Evolutionary conservation across 1,284 basidiomycete genomes (phyloP).

Genomic region (Boletus smithii): DNA sequence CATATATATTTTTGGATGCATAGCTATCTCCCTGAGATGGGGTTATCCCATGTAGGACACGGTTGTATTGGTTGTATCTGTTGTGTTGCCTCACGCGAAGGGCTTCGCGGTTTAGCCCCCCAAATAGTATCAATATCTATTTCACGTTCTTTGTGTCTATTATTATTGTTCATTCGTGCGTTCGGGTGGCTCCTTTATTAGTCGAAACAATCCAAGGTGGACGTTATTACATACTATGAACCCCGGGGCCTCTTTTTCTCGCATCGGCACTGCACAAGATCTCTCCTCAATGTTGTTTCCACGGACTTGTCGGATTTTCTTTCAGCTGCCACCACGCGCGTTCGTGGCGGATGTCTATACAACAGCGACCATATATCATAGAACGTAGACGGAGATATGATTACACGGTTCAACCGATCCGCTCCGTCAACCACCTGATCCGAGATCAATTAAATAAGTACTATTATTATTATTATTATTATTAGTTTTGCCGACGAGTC

Average conservation of each 20-base stretch:
- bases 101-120: constrained; percentile 47
- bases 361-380: too few species aligned
- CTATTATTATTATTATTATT: too few species aligned
- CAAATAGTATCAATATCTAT: constrained; percentile 28
- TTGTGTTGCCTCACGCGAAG: constrained; percentile 38
- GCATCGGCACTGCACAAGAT: not conserved
- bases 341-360: too few species aligned
- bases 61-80: constrained; percentile 27
- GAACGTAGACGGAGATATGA: too few species aligned
- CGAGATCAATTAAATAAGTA: too few species aligned
- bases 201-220: not conserved
- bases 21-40: constrained; percentile 15
- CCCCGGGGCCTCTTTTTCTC: not conserved
- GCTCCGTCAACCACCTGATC: too few species aligned
- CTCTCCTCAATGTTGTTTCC: not conserved
- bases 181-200: not conserved
- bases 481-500: too few species aligned
- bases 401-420: too few species aligned
- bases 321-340: too few species aligned
- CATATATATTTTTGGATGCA: constrained; percentile 34
- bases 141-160: not conserved
- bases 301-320: constrained; percentile 12
- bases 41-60: constrained; percentile 15
- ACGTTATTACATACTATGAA: constrained; percentile 3
- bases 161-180: not conserved